These are phyloP conservation scores for Pulchroboletus neoregius DNA, from an alignment of 1,284 basidiomycete genomes.

Conservation along the genomic window DNA sequence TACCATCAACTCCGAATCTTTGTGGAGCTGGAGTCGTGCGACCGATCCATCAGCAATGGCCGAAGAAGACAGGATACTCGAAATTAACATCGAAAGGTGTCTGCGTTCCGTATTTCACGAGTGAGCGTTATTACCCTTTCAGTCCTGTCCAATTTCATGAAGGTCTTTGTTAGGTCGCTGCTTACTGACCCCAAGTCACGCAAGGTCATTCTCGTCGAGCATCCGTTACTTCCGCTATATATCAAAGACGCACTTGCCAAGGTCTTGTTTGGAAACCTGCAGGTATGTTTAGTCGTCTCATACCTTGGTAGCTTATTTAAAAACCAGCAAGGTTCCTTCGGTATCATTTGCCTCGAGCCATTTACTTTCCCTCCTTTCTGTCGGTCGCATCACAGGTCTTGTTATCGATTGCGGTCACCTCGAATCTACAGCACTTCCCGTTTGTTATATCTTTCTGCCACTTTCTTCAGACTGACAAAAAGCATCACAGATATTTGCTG, in stretches of 20 bases:
- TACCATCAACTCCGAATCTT: slow-evolving; percentile 36
- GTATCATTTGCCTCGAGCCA: slow-evolving; percentile 90
- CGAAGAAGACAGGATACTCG: slow-evolving; percentile 70
- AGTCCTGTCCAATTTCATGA: slow-evolving; percentile 6
- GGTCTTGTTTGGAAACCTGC: slow-evolving; percentile 86
- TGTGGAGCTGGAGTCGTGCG: slow-evolving; percentile 63
- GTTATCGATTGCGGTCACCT: slow-evolving; percentile 91
- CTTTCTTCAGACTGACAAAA: slow-evolving; percentile 1
- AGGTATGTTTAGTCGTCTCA: slow-evolving; percentile 48
- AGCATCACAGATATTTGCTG: slow-evolving; percentile 71
- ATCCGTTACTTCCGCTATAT: slow-evolving; percentile 79
- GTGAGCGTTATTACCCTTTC: slow-evolving; percentile 48
- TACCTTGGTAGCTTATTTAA: neutral
- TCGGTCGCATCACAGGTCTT: slow-evolving; percentile 86
- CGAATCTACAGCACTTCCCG: slow-evolving; percentile 85
- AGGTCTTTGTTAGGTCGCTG: slow-evolving; percentile 58
- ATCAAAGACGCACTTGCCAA: slow-evolving; percentile 87
- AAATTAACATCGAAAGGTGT: slow-evolving; percentile 62
- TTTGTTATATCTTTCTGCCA: slow-evolving; percentile 39
- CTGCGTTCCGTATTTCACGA: slow-evolving; percentile 80
- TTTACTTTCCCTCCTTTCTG: slow-evolving; percentile 77
- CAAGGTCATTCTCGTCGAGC: slow-evolving; percentile 90
- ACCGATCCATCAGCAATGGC: slow-evolving; percentile 51
- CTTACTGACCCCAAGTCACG: slow-evolving; percentile 91
- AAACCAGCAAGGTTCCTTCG: slow-evolving; percentile 68